phyloP scores from a whole-genome alignment of 2,329 filamentous ascomycete species.

The Paecilomyces niveus region DNA sequence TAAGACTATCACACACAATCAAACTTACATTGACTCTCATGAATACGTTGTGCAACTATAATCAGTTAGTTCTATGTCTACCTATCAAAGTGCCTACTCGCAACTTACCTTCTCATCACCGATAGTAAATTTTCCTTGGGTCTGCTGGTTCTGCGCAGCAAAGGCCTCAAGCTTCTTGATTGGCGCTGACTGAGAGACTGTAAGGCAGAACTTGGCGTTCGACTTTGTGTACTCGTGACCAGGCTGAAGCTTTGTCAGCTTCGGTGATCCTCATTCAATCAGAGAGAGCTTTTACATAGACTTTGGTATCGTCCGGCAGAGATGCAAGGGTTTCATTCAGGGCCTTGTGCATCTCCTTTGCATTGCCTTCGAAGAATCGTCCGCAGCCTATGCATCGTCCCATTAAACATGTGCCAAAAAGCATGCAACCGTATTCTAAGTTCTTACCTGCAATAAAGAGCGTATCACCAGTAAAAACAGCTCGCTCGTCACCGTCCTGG shows the following conservation, averaged over 20 bases:
- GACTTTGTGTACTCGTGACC: constrained; percentile 98
- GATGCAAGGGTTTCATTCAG: constrained; percentile 76
- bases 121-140: constrained; percentile 93
- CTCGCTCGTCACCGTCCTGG: constrained; percentile 66
- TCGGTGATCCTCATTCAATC: background rate
- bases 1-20: background rate
- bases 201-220: constrained; percentile 81
- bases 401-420: background rate
- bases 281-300: constrained; percentile 59
- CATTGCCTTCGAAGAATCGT: constrained; percentile 88
- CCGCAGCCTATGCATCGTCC: constrained; percentile 63
- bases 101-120: constrained; percentile 80
- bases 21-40: constrained; percentile 72
- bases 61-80: background rate
- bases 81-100: constrained; percentile 5
- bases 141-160: constrained; percentile 73
- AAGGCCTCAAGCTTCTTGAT: constrained; percentile 72
- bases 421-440: constrained; percentile 12
- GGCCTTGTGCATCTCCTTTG: constrained; percentile 86
- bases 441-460: constrained; percentile 77
- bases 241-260: constrained; percentile 49
- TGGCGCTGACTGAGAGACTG: constrained; percentile 65
- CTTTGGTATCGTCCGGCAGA: constrained; percentile 82
- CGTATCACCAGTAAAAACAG: constrained; percentile 93
- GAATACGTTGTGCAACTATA: constrained; percentile 85